A percentile compares a stretch with the other conserved stretches of the same genome.
Conservation (phyloP, 2,329 filamentous ascomycete species). For the Teratosphaeria gauchensis region DNA sequence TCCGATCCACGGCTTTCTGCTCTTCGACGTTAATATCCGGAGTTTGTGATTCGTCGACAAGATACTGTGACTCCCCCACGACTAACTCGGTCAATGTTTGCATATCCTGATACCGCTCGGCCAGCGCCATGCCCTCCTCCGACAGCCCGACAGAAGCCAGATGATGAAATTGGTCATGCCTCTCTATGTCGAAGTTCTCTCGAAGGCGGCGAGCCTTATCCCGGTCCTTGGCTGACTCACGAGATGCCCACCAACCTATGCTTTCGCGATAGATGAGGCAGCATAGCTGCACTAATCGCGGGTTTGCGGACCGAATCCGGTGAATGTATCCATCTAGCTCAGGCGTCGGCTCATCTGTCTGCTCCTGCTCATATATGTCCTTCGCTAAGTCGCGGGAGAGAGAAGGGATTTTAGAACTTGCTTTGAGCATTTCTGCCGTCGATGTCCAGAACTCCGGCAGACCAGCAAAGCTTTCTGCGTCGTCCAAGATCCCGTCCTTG, state of each 20-base stretch:
- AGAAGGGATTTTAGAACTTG: constrained; percentile 28
- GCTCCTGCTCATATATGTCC: constrained; percentile 28
- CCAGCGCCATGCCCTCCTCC: constrained; percentile 50
- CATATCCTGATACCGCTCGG: constrained; percentile 55
- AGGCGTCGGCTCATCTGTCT: constrained; percentile 18
- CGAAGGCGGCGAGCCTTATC: constrained; percentile 41
- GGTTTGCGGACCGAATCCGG: constrained; percentile 43
- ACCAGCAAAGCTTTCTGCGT: constrained; percentile 51
- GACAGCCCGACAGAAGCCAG: constrained; percentile 43
- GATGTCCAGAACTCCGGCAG: constrained; percentile 84
- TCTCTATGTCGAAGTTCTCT: constrained; percentile 31
- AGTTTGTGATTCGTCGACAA: constrained; percentile 20
- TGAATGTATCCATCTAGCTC: constrained; percentile 26
- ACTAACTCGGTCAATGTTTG: constrained; percentile 48
- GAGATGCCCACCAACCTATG: constrained; percentile 47
- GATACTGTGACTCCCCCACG: constrained; percentile 35
- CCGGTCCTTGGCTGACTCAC: constrained; percentile 39
- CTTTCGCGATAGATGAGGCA: constrained; percentile 52
- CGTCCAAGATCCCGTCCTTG: constrained; percentile 33
- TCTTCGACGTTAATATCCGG: constrained; percentile 23
- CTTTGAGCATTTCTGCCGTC: constrained; percentile 37
- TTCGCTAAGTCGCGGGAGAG: constrained; percentile 32
- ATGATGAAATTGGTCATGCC: constrained; percentile 32
- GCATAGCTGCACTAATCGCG: constrained; percentile 46
- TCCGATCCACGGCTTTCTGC: constrained; percentile 1